Evolutionary conservation across 2,329 filamentous ascomycete genomes (phyloP).

Genomic region (Triangularia verruculosa): DNA sequence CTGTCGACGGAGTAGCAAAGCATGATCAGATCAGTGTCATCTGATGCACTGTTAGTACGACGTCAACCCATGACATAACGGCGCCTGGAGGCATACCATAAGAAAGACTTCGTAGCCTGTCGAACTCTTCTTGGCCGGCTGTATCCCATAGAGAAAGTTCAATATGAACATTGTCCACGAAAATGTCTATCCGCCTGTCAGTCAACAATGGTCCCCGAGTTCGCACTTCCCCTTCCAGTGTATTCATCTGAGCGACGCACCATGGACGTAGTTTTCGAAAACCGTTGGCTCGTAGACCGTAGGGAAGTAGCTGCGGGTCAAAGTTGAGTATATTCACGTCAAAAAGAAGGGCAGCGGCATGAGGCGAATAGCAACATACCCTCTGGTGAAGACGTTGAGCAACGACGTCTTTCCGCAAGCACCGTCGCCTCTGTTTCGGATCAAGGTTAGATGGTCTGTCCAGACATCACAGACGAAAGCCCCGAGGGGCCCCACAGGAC

Average conservation of each 20-base stretch:
- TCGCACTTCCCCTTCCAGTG: neutral
- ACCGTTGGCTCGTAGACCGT: conserved; percentile 98
- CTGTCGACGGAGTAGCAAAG: conserved; percentile 98
- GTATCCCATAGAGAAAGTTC: conserved; percentile 98
- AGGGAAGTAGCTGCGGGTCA: conserved; percentile 75
- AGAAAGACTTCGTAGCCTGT: conserved; percentile 88
- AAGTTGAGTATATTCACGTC: conserved; percentile 7
- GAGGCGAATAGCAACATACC: conserved; percentile 53
- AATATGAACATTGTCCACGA: conserved; percentile 95
- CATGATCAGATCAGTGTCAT: conserved; percentile 97
- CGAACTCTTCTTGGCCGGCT: conserved; percentile 97
- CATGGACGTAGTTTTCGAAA: conserved; percentile 98
- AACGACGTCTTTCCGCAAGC: conserved; percentile 96
- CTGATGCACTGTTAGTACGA: conserved; percentile 32
- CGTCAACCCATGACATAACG: conserved; percentile 3
- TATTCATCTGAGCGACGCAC: conserved; percentile 48
- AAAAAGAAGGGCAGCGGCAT: neutral
- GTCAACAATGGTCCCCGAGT: conserved; percentile 10
- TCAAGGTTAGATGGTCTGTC: neutral
- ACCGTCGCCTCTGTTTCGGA: conserved; percentile 72
- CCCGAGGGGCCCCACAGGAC: neutral
- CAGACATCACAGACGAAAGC: neutral
- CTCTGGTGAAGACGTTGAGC: conserved; percentile 97
- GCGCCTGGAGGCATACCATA: conserved; percentile 60
- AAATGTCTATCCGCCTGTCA: conserved; percentile 67